Evolutionary conservation across 2,329 filamentous ascomycete species (phyloP), one percentile per base, ranked within the genome.

Genomic region (Rhynchosporium secalis): DNA sequence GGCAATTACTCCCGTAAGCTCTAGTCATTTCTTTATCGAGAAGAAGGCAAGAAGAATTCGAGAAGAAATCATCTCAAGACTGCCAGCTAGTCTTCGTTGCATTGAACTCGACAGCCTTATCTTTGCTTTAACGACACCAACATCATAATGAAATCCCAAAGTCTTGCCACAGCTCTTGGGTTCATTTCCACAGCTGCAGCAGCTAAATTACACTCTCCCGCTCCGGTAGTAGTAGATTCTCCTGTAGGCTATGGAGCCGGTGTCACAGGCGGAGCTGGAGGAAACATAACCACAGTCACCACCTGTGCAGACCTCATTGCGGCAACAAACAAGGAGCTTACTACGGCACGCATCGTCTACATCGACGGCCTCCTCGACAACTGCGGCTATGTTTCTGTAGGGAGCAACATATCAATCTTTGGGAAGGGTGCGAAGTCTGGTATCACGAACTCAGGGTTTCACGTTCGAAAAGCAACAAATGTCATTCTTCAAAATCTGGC

Each of bases 401-500:
- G 73, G 60, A 76, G 74, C 63, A 76, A 78, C 75, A 80, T 77
- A 65, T 76, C 75, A 40, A 74, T 81, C 66, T 71, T 80, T 28
- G 78, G 78, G 56, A 74, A 77, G 65, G 74, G 78, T 64, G 74
- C 75, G 40, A 72, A 70, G 56, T 75, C 72, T 51, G 64, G 62
- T 56, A 73, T 80, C n/a, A 71, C 73, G 26, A 76, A 78, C 60
- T 74, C 78, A 66, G 78, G 77, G 3, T 74, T 83, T 61, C 77
- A 76, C 47, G 74, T 82, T 67, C 79, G 79, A 69, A 71, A 74
- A 15, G 73, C 72, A 31, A 77, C 73, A 62, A 83, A 83, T 68
- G 79, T 83, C 66, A 81, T 83, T 64, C 72, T 83, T 62, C 79
- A 79, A 36, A 83, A 83, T 73, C 68, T 83, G 28, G 78, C 76